A percentile compares a stretch with the other conserved stretches of the same genome.
phyloP scores from a whole-genome alignment of 192 early-diverging fungal genomes.

The Phlyctochytrium planicorne region DNA sequence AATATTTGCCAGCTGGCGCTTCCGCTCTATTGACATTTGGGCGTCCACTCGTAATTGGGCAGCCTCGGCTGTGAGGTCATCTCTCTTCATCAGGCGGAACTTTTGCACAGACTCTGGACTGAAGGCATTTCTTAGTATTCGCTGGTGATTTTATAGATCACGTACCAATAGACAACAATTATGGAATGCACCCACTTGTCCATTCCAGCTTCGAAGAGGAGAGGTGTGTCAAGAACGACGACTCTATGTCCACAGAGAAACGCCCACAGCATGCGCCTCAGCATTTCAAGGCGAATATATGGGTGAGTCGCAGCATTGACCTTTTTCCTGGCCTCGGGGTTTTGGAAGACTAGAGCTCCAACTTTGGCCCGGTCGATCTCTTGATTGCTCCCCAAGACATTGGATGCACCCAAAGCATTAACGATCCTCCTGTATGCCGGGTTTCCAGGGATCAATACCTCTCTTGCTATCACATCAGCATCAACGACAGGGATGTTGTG shows the following conservation, averaged over 20 bases:
- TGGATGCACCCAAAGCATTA: slow-evolving; percentile 67
- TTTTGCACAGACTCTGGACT: slow-evolving; percentile 76
- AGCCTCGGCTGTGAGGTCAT: slow-evolving; percentile 61
- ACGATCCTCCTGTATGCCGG: slow-evolving; percentile 73
- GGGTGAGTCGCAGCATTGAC: slow-evolving; percentile 90
- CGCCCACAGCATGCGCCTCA: slow-evolving; percentile 59
- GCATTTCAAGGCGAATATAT: slow-evolving; percentile 76
- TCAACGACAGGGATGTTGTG: slow-evolving; percentile 75
- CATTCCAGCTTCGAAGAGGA: slow-evolving; percentile 84
- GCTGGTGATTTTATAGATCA: not conserved
- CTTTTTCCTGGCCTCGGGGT: slow-evolving; percentile 64
- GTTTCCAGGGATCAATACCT: slow-evolving; percentile 78
- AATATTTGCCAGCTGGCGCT: slow-evolving; percentile 70
- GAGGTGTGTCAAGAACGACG: slow-evolving; percentile 88
- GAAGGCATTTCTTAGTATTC: not conserved
- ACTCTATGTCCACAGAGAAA: slow-evolving; percentile 70
- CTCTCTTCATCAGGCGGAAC: slow-evolving; percentile 69
- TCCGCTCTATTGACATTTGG: slow-evolving; percentile 82
- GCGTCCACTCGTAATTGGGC: slow-evolving; percentile 72
- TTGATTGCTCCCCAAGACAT: slow-evolving; percentile 53
- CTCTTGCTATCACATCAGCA: slow-evolving; percentile 82
- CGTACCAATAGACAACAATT: slow-evolving; percentile 81
- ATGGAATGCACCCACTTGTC: slow-evolving; percentile 68
- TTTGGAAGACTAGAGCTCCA: slow-evolving; percentile 76
- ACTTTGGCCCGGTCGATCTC: slow-evolving; percentile 73